Base-by-base conservation (phyloP, 2,329 filamentous ascomycete genomes). In the Chaetomiaceae sp. region DNA sequence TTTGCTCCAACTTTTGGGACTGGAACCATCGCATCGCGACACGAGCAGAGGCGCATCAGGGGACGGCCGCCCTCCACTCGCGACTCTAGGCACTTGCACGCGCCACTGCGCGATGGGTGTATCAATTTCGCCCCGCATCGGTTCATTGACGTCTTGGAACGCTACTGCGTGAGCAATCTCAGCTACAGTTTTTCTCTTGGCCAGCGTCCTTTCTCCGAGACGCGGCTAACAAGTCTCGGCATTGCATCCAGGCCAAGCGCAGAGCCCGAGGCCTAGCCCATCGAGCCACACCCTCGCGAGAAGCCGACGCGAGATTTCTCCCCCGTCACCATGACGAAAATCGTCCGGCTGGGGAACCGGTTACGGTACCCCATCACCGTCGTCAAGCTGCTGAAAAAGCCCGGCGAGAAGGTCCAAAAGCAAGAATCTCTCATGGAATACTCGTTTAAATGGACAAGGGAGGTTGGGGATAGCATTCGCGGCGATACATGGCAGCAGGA, bases 351-450 rank as follows among this genome's bases (percentile, higher is more conserved):
- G 51, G 63, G 63, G 41, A 49, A n/a, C 59, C 63, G 63, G 43
- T 45, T 64, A 42, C 61, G 61, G 57, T 99, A 97, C 72, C 94
- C 94, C 64, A 91, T 97, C 71, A 95, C 87, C 62, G 86, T 99
- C 71, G 90, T 85, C 64, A 87, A 89, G 70, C 79, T 97, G 56
- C 80, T 92, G 61, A 90, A 90, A 70, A 74, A 78, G 60, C 80
- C 82, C 18, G 87, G 88, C 69, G 89, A 96, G 63, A 67, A 79
- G 57, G 81, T 99, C 65, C 79, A 82, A 64, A 87, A 87, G 69
- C 76, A 89, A 65, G 87, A 90, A 64, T 79, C 84, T 51, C 78
- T 97, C 51, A 85, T 99, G 67, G 83, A 88, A 68, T 99, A 96
- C 77, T 85, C 84, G 57, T 99, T 91, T 73, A 84, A 84, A 64